These are phyloP conservation scores for Casuarina equisetifolia DNA, from an alignment of 306 rosid genomes.

Conservation along the genomic window DNA sequence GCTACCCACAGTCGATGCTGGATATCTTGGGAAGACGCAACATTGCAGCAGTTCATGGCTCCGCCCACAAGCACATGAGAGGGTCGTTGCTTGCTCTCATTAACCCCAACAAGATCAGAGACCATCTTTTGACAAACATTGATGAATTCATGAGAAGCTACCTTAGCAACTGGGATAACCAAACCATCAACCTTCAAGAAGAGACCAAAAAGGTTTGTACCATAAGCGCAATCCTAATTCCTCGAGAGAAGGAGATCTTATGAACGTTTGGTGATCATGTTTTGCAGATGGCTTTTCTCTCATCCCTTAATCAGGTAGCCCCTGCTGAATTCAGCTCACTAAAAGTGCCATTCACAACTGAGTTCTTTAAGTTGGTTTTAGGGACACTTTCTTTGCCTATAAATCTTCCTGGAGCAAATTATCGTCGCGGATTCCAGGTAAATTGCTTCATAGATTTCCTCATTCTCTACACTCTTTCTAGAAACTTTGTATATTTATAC, in stretches of 20 bases:
- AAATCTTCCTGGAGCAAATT: conserved; percentile 68
- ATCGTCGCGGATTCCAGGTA: conserved; percentile 61
- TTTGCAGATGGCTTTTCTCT: conserved; percentile 86
- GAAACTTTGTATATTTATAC: too few species aligned
- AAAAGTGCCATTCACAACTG: conserved; percentile 38
- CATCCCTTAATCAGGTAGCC: conserved; percentile 84
- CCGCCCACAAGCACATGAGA: conserved; percentile 60
- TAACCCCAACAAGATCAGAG: conserved; percentile 48
- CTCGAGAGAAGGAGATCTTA: not conserved
- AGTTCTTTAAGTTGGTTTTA: conserved; percentile 51
- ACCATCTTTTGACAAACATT: conserved; percentile 50
- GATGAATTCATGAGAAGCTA: conserved; percentile 54
- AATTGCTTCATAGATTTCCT: not conserved
- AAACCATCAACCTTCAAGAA: conserved; percentile 64
- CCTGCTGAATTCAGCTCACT: conserved; percentile 50
- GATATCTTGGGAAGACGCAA: conserved; percentile 62
- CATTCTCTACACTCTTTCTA: too few species aligned
- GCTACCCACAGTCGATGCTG: conserved; percentile 80
- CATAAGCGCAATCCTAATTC: not conserved
- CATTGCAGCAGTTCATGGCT: conserved; percentile 80
- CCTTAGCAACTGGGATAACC: conserved; percentile 52
- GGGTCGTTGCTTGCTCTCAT: conserved; percentile 55
- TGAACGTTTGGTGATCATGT: not conserved
- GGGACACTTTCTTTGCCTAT: conserved; percentile 75
- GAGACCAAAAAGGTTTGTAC: conserved; percentile 58